phyloP scores from a whole-genome alignment of 257 asterid species.

The Cordia subcordata region DNA sequence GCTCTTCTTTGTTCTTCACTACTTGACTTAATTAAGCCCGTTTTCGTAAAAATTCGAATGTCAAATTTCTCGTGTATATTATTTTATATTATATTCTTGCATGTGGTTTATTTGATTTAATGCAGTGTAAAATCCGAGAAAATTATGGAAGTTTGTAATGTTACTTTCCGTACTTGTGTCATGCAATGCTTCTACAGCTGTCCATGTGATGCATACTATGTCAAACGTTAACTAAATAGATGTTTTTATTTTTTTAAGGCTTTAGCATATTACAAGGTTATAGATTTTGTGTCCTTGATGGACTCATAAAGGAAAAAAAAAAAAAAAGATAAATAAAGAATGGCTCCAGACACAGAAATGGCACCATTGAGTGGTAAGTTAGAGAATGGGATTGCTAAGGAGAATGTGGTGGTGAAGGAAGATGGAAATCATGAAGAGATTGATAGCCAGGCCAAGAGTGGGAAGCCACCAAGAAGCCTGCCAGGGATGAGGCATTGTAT shows the following conservation, averaged over 20 bases:
- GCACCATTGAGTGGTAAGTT: constrained; percentile 31
- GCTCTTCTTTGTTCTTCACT: neutral
- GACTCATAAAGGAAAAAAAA: constrained; percentile 6
- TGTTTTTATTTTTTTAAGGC: neutral
- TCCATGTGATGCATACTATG: constrained; percentile 24
- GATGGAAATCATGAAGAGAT: constrained; percentile 35
- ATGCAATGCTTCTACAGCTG: constrained; percentile 21
- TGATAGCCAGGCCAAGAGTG: constrained; percentile 36
- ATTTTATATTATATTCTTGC: too few relatives aligned
- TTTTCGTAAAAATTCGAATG: too few relatives aligned
- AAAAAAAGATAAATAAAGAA: constrained; percentile 12
- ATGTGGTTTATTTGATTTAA: neutral
- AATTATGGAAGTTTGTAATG: constrained; percentile 4
- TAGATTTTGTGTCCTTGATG: constrained; percentile 15
- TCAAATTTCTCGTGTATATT: too few relatives aligned
- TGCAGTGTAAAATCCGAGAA: constrained; percentile 7
- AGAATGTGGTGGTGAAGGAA: constrained; percentile 24
- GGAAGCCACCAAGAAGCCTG: constrained; percentile 57
- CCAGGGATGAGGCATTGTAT: constrained; percentile 77
- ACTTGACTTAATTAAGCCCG: too few relatives aligned
- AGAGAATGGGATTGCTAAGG: constrained; percentile 42
- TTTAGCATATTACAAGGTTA: neutral
- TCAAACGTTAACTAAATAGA: neutral
- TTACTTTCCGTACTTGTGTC: constrained; percentile 10
- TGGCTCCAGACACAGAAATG: constrained; percentile 53